These are phyloP conservation scores for Trypanosoma vivax DNA, from an alignment of 208 protist species.

Conservation along the genomic window DNA sequence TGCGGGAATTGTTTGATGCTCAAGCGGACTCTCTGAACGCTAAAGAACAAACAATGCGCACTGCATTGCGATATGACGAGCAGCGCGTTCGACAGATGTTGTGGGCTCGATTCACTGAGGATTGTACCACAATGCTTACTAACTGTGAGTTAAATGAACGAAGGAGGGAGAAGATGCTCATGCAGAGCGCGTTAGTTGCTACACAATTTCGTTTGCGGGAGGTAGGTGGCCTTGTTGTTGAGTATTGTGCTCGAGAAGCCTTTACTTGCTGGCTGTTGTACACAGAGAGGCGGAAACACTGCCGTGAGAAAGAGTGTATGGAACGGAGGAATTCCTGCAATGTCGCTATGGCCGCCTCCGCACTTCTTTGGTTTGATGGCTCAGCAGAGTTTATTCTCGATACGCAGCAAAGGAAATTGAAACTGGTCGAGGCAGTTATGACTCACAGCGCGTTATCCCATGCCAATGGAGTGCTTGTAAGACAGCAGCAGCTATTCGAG, in stretches of 20 bases:
- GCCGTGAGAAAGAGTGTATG: constrained; percentile 4
- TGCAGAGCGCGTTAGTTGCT: constrained; percentile 2
- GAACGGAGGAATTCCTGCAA: neutral
- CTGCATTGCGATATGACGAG: constrained; percentile 19
- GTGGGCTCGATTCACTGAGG: constrained; percentile 2
- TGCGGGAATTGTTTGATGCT: neutral
- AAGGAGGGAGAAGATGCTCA: constrained; percentile 3
- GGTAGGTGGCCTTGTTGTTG: constrained; percentile 25
- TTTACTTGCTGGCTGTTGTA: constrained; percentile 29
- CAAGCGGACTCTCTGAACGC: neutral
- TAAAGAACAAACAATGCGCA: constrained; percentile 3
- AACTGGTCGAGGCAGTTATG: too few species aligned
- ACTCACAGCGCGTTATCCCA: too few species aligned
- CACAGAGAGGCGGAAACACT: constrained; percentile 11
- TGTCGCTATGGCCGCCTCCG: too few species aligned
- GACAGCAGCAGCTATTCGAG: neutral
- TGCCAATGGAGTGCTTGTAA: too few species aligned
- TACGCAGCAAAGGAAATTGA: too few species aligned
- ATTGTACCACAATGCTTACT: constrained; percentile 2
- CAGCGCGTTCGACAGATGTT: constrained; percentile 8
- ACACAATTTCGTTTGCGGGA: constrained; percentile 1
- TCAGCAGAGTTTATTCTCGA: too few species aligned
- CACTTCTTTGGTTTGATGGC: too few species aligned
- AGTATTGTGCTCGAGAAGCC: constrained; percentile 39
- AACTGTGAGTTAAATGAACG: too few species aligned